Base-by-base conservation (phyloP, 129 eudicot genomes). In the Rutidosis leptorrhynchoides region DNA sequence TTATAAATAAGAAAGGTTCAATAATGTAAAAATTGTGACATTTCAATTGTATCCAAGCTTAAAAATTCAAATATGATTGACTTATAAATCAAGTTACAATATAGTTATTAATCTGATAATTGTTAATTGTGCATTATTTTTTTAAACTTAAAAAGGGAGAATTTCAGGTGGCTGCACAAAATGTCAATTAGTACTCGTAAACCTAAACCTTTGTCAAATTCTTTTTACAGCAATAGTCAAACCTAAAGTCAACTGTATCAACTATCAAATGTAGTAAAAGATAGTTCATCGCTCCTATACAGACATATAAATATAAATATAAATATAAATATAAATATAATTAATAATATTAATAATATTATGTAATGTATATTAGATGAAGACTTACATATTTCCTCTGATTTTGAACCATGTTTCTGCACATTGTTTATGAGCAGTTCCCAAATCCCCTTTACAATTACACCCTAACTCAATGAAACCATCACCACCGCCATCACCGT, bases 401-500 rank as follows among this genome's bases (percentile, higher is more conserved):
- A 80, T 86, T 69, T 86, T 83, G 80, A 86, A 82, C 94, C 88
- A 86, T 37, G 94, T 83, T 70, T 86, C 88, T 14, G 88, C 88
- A 80, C 94, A 86, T 68, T 78, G 84, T 64, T 80, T 86, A 53
- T 86, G 94, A 49, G 88, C 82, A 80, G 80, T 43, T 5, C 86
- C 88, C 63, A 86, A 74, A 71, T 86, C 94, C 71, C 94, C 94
- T 70, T 86, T 86, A 53, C 94, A 86, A 52, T 72, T 63, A 80
- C 94, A 86, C 30, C 88, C 88, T 66, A 86, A 69, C 22, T 86
- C 86, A 75, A 83, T 75, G 8, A 35, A 30, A n/a, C 56, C 84
- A 42, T 58, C 63, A 14, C n/a, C 62, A 1, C 30, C 69, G 17
- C 70, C 75, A 25, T 35, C 71, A 26, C 62, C 73, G 8, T 32